phyloP scores from a whole-genome alignment of 352 stramenopile species.

The Phytopythium kandeliae region DNA sequence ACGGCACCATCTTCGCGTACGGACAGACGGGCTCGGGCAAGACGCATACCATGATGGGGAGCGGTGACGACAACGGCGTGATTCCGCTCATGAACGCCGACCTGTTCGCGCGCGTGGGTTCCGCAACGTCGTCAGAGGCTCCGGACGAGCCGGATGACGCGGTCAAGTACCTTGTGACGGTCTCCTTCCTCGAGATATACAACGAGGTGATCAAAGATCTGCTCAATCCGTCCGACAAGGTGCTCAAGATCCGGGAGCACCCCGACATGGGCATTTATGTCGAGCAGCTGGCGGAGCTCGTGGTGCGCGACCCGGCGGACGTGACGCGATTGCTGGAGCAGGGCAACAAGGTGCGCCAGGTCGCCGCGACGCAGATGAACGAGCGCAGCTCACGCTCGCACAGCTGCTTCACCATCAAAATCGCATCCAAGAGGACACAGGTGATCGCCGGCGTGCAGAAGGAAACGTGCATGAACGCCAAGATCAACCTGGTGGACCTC shows the following conservation, averaged over 20 bases:
- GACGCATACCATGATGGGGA: slow-evolving; percentile 88
- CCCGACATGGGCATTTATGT: slow-evolving; percentile 93
- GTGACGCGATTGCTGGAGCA: slow-evolving; percentile 83
- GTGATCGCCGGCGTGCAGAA: slow-evolving; percentile 42
- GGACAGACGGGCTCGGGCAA: slow-evolving; percentile 78
- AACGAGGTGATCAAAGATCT: slow-evolving; percentile 94
- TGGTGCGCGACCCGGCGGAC: slow-evolving; percentile 74
- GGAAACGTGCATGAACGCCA: slow-evolving; percentile 82
- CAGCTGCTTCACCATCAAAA: slow-evolving; percentile 90
- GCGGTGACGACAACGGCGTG: slow-evolving; percentile 67
- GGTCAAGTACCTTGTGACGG: slow-evolving; percentile 83
- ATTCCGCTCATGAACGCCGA: slow-evolving; percentile 88
- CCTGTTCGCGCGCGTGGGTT: slow-evolving; percentile 64
- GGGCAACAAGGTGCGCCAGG: slow-evolving; percentile 83
- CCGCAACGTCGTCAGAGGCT: slow-evolving; percentile 14
- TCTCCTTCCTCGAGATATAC: slow-evolving; percentile 95
- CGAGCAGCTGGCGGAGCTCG: slow-evolving; percentile 83
- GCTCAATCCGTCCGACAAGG: slow-evolving; percentile 88
- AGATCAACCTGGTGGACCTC: slow-evolving; percentile 92
- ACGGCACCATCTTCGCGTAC: slow-evolving; percentile 78
- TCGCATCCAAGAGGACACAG: slow-evolving; percentile 75
- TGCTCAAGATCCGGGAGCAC: slow-evolving; percentile 91
- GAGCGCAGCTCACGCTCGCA: slow-evolving; percentile 86
- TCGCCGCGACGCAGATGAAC: slow-evolving; percentile 92
- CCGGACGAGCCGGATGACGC: slow-evolving; percentile 1